Evolutionary conservation across 73 alveolate species (phyloP).

Genomic region (Paramecium octaurelia): DNA sequence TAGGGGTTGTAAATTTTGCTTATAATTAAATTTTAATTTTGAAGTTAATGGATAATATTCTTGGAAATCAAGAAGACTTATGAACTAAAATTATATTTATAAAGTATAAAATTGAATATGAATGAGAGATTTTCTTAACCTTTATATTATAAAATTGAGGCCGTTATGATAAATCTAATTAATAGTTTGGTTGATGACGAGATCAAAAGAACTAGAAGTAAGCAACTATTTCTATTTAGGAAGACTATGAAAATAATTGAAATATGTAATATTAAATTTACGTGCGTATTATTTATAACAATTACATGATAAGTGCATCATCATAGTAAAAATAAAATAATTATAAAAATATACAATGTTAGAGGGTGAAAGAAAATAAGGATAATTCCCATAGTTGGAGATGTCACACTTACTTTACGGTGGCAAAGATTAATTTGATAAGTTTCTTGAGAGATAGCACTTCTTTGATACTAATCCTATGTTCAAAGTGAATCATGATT

Average conservation of each 20-base stretch:
- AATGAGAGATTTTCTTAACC: neutral
- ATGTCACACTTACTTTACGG: neutral
- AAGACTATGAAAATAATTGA: slow-evolving; percentile 29
- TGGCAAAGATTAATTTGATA: neutral
- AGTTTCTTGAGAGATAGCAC: neutral
- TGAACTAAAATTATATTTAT: neutral
- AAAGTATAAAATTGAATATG: neutral
- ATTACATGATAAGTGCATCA: neutral
- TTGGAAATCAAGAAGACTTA: neutral
- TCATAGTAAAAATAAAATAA: neutral
- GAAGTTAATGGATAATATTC: too few relatives aligned
- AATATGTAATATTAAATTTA: neutral
- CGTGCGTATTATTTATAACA: slow-evolving; percentile 6
- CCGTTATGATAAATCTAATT: neutral
- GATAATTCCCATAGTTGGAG: neutral
- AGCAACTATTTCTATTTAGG: neutral
- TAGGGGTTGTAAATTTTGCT: too few relatives aligned
- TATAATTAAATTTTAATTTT: too few relatives aligned
- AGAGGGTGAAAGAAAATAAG: slow-evolving; percentile 18
- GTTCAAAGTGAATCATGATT: neutral
- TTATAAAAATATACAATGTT: neutral
- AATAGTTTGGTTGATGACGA: neutral
- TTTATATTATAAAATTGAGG: neutral
- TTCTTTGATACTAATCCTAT: slow-evolving; percentile 8
- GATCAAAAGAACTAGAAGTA: neutral